These are phyloP conservation scores for Umbelopsis sp. DNA, from an alignment of 371 early-diverging fungal genomes.

Conservation along the genomic window DNA sequence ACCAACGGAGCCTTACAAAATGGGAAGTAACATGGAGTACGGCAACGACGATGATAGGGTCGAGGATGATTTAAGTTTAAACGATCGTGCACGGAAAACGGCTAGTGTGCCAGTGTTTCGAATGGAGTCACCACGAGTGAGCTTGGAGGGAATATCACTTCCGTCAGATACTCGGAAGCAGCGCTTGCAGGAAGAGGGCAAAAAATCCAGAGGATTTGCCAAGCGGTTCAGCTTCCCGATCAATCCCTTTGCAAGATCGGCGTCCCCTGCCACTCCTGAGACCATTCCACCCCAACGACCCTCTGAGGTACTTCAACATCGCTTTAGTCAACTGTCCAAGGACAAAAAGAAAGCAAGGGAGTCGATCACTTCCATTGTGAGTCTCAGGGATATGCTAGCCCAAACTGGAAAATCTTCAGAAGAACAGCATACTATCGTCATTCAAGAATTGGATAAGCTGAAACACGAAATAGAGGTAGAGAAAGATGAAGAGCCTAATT, in stretches of 20 bases:
- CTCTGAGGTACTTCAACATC: neutral
- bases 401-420: neutral
- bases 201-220: neutral
- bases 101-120: neutral
- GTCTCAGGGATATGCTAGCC: neutral
- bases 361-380: constrained; percentile 12
- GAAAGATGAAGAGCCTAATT: constrained; percentile 33
- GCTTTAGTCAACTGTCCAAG: neutral
- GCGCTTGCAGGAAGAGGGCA: neutral
- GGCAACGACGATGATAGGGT: neutral
- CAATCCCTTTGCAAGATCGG: neutral
- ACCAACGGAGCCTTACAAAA: neutral
- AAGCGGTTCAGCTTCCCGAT: constrained; percentile 12
- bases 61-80: neutral
- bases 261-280: neutral
- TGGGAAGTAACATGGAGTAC: neutral
- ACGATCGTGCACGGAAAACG: neutral
- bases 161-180: neutral
- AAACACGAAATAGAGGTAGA: constrained; percentile 30
- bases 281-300: neutral
- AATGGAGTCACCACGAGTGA: neutral
- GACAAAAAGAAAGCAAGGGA: constrained; percentile 15
- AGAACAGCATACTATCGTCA: constrained; percentile 1
- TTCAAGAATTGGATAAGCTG: constrained; percentile 31
- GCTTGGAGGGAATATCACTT: neutral